Base-by-base conservation (phyloP, 805 yeast genomes). In the Saturnispora halmiae region DNA sequence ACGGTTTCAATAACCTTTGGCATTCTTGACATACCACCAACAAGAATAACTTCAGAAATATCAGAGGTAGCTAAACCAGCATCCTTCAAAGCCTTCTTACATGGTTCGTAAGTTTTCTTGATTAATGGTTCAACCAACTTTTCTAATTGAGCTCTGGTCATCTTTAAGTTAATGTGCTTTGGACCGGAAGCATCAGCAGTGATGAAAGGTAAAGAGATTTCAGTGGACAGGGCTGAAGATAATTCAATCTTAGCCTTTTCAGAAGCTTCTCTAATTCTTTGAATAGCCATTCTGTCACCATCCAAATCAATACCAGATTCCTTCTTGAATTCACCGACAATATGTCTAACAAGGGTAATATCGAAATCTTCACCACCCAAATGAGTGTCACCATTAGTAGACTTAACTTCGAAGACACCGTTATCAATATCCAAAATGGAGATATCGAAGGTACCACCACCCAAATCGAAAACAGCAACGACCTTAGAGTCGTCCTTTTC, bases 391-490 rank as follows among this genome's bases (percentile, higher is more conserved):
- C 94, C 96, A 69, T 88, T 88, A 61, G 96, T 87, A 48, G 96
- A 85, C 72, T 87, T 87, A 64, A 87, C 96, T 75, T 87, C 96
- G 58, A 87, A 87, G 52, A 87, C 96, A 75, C 96, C 96, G 62
- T 87, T 86, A 70, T 88, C 95, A 57, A 87, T 88, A 73, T 88
- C 96, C 61, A 87, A 75, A 63, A 87, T 84, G 55, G 96, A 87
- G 67, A 87, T 82, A 82, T 87, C 96, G 64, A 87, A 87, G 58
- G 96, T 87, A 79, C 96, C 96, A 67, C 96, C 96, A 79, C 96
- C 96, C 60, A 87, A 75, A 70, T 87, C 96, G 71, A 88, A 87
- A 51, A 87, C 96, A 48, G 96, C 96, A 55, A 87, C 94, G 48
- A 63, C 64, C 44, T 56, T 60, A 25, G 64, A 51, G 52, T 73